These are phyloP conservation scores for Calocybe cyanea DNA, from an alignment of 768 basidiomycete species.

Conservation along the genomic window DNA sequence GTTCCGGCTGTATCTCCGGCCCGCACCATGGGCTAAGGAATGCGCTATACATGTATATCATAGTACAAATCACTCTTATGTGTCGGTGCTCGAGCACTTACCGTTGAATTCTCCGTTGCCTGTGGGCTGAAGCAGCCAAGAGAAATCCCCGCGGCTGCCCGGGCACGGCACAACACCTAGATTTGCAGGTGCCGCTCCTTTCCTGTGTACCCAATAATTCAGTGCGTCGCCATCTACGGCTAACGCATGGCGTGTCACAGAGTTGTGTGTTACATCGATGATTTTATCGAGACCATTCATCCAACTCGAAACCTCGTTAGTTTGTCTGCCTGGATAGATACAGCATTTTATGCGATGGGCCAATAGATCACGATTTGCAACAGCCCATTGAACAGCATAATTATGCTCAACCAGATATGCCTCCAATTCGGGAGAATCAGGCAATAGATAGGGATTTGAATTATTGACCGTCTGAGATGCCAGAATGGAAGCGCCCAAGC, in stretches of 20 bases:
- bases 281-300: constrained; percentile 21
- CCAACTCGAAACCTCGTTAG: constrained; percentile 2
- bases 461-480: constrained; percentile 22
- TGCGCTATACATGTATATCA: constrained; percentile 17
- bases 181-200: constrained; percentile 35
- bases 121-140: constrained; percentile 29
- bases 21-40: constrained; percentile 37
- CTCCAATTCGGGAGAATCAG: constrained; percentile 23
- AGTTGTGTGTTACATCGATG: constrained; percentile 36
- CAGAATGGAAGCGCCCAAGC: constrained; percentile 30
- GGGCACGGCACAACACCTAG: constrained; percentile 32
- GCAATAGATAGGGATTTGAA: constrained; percentile 32
- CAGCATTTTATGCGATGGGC: constrained; percentile 32
- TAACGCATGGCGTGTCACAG: constrained; percentile 23
- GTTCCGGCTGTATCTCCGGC: constrained; percentile 30
- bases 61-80: not conserved
- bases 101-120: constrained; percentile 33
- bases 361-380: constrained; percentile 35
- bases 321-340: constrained; percentile 14
- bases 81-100: constrained; percentile 2
- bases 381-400: constrained; percentile 34
- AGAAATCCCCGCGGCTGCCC: constrained; percentile 35
- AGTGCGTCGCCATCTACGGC: constrained; percentile 13
- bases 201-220: constrained; percentile 34
- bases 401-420: constrained; percentile 32